Conservation (phyloP, 176 grass and related monocot species). For the Carex cristatella region DNA sequence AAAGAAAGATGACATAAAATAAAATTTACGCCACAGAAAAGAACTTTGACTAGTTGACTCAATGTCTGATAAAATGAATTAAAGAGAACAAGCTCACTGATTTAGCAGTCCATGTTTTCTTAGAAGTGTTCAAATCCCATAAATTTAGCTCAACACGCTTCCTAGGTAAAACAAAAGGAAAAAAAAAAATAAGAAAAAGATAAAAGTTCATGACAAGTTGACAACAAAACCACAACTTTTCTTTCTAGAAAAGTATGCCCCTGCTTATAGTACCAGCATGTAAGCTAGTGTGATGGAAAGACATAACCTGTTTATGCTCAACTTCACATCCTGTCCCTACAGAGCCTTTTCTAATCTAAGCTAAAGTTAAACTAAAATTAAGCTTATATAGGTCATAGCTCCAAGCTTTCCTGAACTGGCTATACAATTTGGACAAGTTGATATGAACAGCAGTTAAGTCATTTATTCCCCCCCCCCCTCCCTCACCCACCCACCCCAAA, state of each 20-base stretch:
- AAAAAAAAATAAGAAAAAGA: neutral
- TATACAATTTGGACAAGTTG: neutral
- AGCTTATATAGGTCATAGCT: neutral
- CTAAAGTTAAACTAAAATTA: neutral
- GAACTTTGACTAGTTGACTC: neutral
- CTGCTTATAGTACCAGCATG: neutral
- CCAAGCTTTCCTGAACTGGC: neutral
- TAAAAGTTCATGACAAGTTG: neutral
- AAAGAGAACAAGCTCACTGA: conserved; percentile 47
- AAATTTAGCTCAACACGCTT: conserved; percentile 74
- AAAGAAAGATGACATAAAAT: conserved; percentile 27
- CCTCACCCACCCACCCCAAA: too few species aligned
- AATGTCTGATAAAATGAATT: neutral
- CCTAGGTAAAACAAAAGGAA: conserved; percentile 33
- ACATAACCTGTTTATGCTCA: neutral
- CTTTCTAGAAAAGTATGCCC: neutral
- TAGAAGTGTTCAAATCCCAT: conserved; percentile 74
- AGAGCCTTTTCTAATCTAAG: neutral
- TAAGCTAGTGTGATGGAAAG: neutral
- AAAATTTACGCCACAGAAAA: conserved; percentile 4
- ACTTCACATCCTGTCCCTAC: neutral
- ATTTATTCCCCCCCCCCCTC: neutral
- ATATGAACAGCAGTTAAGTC: neutral
- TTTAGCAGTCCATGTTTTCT: conserved; percentile 84
- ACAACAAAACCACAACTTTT: neutral